phyloP scores from a whole-genome alignment of 192 early-diverging fungal species.

The Endogone sp. region DNA sequence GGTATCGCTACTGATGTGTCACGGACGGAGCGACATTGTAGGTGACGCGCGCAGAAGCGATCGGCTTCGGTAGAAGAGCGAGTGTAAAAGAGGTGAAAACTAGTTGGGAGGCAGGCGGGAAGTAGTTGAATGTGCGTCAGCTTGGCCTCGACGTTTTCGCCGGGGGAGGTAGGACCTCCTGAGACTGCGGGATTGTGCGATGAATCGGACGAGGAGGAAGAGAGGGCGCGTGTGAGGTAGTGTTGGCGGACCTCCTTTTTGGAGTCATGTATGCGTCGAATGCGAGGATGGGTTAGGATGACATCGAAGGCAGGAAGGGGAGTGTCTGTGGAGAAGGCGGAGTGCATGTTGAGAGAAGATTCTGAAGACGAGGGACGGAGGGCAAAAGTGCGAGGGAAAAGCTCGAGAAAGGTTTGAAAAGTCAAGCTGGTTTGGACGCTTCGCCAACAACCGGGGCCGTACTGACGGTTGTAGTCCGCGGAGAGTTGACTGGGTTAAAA shows the following conservation, averaged over 20 bases:
- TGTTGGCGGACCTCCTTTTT: background rate
- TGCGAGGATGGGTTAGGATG: background rate
- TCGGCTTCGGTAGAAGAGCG: background rate
- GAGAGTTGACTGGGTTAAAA: background rate
- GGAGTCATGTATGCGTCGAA: background rate
- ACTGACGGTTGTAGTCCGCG: background rate
- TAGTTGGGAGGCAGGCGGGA: background rate
- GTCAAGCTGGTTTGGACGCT: background rate
- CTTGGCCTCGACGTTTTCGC: background rate
- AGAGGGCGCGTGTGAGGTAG: background rate
- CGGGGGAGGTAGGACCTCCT: background rate
- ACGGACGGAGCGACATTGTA: no score
- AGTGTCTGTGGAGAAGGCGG: background rate
- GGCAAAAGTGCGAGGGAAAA: background rate
- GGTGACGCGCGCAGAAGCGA: background rate
- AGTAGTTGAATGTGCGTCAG: background rate
- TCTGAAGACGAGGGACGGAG: background rate
- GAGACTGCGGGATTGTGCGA: background rate
- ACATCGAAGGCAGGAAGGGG: background rate
- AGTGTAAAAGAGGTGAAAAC: background rate
- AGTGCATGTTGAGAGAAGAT: background rate
- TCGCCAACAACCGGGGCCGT: background rate
- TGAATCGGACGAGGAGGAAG: background rate
- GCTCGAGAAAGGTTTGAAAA: background rate
- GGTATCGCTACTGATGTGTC: no score